phyloP scores from a whole-genome alignment of 148 eudicot genomes.

The Selenicereus undatus region DNA sequence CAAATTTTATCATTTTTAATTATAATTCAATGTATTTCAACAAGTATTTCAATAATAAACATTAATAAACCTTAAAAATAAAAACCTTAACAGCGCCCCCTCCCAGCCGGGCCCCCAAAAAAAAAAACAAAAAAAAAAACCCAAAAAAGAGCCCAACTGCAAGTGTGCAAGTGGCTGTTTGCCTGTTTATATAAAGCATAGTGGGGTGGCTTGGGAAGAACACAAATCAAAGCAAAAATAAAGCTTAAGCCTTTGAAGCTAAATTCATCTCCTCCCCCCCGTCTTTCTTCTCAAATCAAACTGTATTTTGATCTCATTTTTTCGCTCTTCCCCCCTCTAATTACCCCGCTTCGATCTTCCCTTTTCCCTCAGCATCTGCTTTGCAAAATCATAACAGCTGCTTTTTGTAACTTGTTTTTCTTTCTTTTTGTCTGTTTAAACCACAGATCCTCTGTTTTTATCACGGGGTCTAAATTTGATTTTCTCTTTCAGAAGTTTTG shows the following conservation, averaged over 20 bases:
- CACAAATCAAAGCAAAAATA: background rate
- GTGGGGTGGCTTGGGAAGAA: background rate
- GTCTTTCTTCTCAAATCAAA: background rate
- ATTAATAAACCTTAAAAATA: no score
- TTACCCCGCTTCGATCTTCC: background rate
- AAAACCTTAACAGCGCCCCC: no score
- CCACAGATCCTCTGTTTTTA: background rate
- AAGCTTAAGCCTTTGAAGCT: background rate
- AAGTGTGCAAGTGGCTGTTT: background rate
- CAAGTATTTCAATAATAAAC: no score
- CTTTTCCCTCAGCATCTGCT: background rate
- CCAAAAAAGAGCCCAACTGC: background rate
- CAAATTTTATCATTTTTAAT: no score
- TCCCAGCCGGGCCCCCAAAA: background rate
- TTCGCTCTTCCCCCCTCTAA: background rate
- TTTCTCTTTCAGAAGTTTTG: background rate
- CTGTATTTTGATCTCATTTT: background rate
- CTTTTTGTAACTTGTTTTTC: background rate
- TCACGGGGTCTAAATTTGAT: background rate
- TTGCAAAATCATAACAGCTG: background rate
- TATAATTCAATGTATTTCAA: no score
- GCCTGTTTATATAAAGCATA: constrained; percentile 20
- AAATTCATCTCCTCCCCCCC: background rate
- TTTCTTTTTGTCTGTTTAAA: background rate
- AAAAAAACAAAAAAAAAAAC: background rate